Percentiles rank a stretch among this genome's conserved stretches.
Evolutionary conservation across 2,329 filamentous ascomycete genomes (phyloP).

Genomic region (Talaromyces sp.): DNA sequence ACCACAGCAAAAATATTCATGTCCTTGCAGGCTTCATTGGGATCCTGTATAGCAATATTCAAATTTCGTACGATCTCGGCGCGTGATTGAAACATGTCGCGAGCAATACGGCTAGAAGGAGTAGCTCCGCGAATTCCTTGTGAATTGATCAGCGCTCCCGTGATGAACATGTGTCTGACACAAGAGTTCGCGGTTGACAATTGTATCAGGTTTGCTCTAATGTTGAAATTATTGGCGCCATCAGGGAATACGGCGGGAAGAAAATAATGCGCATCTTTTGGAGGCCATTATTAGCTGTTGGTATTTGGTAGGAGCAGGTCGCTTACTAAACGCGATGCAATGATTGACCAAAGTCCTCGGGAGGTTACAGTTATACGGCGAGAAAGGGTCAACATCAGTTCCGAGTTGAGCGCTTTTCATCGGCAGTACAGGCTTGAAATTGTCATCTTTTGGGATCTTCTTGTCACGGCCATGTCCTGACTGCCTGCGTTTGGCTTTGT

Average conservation of each 20-base stretch:
- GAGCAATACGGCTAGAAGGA: neutral
- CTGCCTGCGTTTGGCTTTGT: neutral
- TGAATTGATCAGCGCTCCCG: neutral
- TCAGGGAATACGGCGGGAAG: conserved; percentile 1
- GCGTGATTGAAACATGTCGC: neutral
- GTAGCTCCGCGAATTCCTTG: neutral
- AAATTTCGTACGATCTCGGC: neutral
- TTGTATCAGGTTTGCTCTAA: neutral
- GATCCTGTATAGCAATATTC: neutral
- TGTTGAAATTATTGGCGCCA: neutral
- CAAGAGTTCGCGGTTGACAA: neutral
- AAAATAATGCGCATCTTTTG: neutral
- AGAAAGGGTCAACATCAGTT: neutral
- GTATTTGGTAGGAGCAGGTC: neutral
- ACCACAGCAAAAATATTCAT: neutral
- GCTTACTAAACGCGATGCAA: conserved; percentile 3
- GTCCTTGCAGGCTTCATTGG: neutral
- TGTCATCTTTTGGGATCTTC: neutral
- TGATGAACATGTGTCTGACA: neutral
- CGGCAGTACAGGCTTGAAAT: neutral
- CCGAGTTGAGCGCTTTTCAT: neutral
- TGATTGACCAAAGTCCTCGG: neutral
- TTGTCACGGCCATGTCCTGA: neutral
- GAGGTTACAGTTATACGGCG: neutral
- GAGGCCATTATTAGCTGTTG: neutral